phyloP scores from a whole-genome alignment of 352 stramenopile genomes.

The Globisporangium perplexum region DNA sequence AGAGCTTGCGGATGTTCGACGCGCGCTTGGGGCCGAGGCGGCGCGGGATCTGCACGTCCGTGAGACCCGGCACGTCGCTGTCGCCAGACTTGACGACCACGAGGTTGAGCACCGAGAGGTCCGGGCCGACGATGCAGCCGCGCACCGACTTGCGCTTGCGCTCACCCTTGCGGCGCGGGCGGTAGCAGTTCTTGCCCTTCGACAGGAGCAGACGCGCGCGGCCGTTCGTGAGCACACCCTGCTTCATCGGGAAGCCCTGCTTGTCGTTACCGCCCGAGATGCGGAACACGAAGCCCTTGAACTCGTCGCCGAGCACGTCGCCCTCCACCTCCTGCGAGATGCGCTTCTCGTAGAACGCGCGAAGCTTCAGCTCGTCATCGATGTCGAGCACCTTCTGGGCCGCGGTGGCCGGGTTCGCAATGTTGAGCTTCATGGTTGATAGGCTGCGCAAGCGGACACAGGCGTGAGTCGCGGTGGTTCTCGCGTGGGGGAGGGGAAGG shows the following conservation, averaged over 20 bases:
- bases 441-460: constrained; percentile 15
- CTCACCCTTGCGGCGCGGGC: constrained; percentile 92
- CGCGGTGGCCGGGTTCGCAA: constrained; percentile 97
- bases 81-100: constrained; percentile 98
- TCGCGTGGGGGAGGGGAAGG: not conserved
- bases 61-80: constrained; percentile 94
- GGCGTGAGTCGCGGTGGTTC: not conserved
- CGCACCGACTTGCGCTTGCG: constrained; percentile 99
- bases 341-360: constrained; percentile 98
- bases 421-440: constrained; percentile 98
- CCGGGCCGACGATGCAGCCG: constrained; percentile 98
- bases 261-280: constrained; percentile 99
- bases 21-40: constrained; percentile 99
- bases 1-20: constrained; percentile 99
- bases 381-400: constrained; percentile 99
- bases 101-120: constrained; percentile 99
- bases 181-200: constrained; percentile 98
- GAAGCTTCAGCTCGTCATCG: constrained; percentile 99
- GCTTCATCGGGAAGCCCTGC: constrained; percentile 99
- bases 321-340: constrained; percentile 99
- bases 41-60: constrained; percentile 94
- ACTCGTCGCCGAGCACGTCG: constrained; percentile 98
- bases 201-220: constrained; percentile 97
- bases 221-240: constrained; percentile 98
- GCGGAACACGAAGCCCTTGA: constrained; percentile 98